Evolutionary conservation across 495 filamentous ascomycete genomes (phyloP), one percentile per base, ranked within the genome.

Genomic region (Pyrenula aspistea): DNA sequence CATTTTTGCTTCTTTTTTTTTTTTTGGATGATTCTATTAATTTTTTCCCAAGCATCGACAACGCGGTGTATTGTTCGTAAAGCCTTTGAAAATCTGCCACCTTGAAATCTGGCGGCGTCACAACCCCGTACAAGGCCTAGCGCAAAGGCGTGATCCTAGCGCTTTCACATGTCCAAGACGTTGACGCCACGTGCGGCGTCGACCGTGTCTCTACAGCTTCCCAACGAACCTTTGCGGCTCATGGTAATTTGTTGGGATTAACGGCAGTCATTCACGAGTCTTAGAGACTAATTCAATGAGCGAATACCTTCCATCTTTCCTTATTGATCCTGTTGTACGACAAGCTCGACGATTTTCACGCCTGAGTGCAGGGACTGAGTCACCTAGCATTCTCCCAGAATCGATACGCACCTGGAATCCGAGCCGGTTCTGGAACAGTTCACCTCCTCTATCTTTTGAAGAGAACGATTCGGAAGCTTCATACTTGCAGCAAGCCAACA

Each of bases 261-360:
- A 42, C 15, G 31, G 31, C 31, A 42, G 8, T 42, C 15, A 15
- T 42, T 8, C 8, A 42, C 31, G 15, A 42, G 4, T 42, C 4
- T 15, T 15, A 42, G 31, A 42, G 8, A 42, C 15, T 15, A 42
- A 4, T 20, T 71, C 60, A 74, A 93, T 91, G 88, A 83, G 77
- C 72, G 82, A 78, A 66, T 76, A 88, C 56, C 78, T 92, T 56
- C 77, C 79, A 49, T 85, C 88, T 25, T 83, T 90, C 62, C 68
- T 91, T 59, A 84, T 88, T 64, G 86, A 87, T 60, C 83, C 87
- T 54, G 86, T 88, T 65, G 73, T 89, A 63, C 85, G 85, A 69
- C 81, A 87, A 71, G 84, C 84, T 59, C 81, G 83, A 58, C 83
- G 85, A 59, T 82, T 86, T 65, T 87, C 85, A 49, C 67, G 73